A percentile compares a stretch with the other conserved stretches of the same genome.
phyloP scores from a whole-genome alignment of 345 rosid genomes.

The Balakata baccata region DNA sequence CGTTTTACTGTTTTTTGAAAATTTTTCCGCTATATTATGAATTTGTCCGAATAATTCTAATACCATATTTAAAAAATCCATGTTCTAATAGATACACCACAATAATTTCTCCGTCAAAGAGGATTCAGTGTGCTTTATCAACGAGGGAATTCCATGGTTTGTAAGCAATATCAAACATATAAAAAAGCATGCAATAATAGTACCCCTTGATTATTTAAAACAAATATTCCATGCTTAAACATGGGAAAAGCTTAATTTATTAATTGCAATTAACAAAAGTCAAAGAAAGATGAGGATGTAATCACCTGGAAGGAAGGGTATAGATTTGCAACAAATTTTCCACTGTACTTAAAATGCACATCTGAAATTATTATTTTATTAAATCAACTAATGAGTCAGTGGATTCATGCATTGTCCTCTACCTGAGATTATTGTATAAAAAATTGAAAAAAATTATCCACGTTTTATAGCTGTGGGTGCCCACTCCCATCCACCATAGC shows the following conservation, averaged over 20 bases:
- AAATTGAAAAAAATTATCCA: neutral
- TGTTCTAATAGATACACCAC: neutral
- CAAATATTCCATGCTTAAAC: constrained; percentile 47
- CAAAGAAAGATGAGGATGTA: constrained; percentile 58
- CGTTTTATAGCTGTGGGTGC: constrained; percentile 22
- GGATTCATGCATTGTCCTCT: constrained; percentile 43
- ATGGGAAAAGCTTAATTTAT: constrained; percentile 32
- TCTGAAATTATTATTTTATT: constrained; percentile 30
- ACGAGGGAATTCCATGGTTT: constrained; percentile 37
- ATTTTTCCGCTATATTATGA: too few species aligned
- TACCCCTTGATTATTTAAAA: constrained; percentile 41
- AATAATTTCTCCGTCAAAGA: constrained; percentile 36
- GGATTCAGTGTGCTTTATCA: constrained; percentile 46
- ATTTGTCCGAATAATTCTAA: too few species aligned
- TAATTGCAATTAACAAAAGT: constrained; percentile 41
- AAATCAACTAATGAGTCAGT: constrained; percentile 39
- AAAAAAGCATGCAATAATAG: constrained; percentile 42
- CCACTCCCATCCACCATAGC: constrained; percentile 46
- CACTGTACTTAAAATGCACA: constrained; percentile 32
- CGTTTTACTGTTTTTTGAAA: too few species aligned
- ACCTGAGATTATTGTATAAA: constrained; percentile 17
- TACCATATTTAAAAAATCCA: too few species aligned
- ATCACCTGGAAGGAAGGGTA: constrained; percentile 41
- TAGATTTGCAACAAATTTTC: constrained; percentile 39
- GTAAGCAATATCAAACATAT: constrained; percentile 27